Evolutionary conservation across 352 stramenopile genomes (phyloP), one percentile per base, ranked within the genome.

Genomic region (Globisporangium abappressorium): DNA sequence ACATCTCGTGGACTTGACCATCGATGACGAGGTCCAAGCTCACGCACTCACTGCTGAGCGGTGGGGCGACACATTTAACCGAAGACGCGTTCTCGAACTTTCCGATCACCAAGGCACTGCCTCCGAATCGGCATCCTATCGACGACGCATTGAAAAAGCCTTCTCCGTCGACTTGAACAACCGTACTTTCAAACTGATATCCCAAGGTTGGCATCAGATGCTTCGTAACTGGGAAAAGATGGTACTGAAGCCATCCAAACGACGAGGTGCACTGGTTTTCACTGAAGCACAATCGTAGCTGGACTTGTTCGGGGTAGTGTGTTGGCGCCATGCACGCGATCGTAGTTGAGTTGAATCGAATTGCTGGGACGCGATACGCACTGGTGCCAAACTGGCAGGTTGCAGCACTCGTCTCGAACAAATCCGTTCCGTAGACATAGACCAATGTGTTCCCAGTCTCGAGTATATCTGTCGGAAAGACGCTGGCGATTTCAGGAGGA

Each of bases 231-330:
- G 70, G 70, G n/a, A 65, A 66, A 5, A 65, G 36, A n/a, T 62
- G 46, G 8, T 62, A 77, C 28, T 68, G 22, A 65, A 77, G 77
- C 33, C 55, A 60, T 7, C 49, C 38, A 15, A 30, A 61, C 33
- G 46, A 43, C 24, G 47, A 36, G 4, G 72, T 63, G 67, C 68
- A 78, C 38, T 77, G 64, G n/a, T 36, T 7, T 14, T 65, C 66
- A 18, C 43, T 58, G 9, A 85, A 20, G 28, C 79, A 87, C 0
- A 89, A 30, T 2, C 64, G 65, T 5, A 88, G 18, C 28, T 75
- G 30, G 2, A 82, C 68, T 20, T 38, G 38, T 1, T 79, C 76
- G 0, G 71, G 68, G 26, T 58, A 22, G 65, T 77, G 76, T 38
- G 72, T 36, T n/a, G 76, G 74, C 1, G 71, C 46, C 30, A 64